Evolutionary conservation across 495 filamentous ascomycete species (phyloP).

Genomic region (Aspergillus heteromorphus): DNA sequence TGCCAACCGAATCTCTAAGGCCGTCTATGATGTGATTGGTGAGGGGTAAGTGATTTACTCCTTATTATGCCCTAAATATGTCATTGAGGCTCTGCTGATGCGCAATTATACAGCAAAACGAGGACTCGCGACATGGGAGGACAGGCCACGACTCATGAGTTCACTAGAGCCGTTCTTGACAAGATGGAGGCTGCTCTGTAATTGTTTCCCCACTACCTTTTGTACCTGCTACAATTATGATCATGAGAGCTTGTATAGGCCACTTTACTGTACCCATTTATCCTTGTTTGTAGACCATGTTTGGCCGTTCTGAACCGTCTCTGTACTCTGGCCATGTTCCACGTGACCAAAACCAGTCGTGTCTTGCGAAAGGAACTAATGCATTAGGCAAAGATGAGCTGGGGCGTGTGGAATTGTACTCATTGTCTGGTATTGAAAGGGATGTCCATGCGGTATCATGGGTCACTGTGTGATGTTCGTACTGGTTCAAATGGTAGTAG

Average conservation of each 20-base stretch:
- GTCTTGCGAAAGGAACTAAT: slow-evolving; percentile 19
- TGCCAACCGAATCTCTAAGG: slow-evolving; percentile 95
- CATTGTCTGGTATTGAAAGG: slow-evolving; percentile 12
- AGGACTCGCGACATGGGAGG: slow-evolving; percentile 96
- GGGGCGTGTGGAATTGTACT: slow-evolving; percentile 21
- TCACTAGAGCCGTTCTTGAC: slow-evolving; percentile 85
- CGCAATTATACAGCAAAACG: slow-evolving; percentile 51
- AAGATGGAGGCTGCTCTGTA: slow-evolving; percentile 74
- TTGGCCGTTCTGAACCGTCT: slow-evolving; percentile 12
- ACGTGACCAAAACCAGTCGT: slow-evolving; percentile 24
- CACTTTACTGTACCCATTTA: slow-evolving; percentile 6
- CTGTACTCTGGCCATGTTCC: slow-evolving; percentile 31
- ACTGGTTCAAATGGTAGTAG: background rate
- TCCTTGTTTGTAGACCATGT: slow-evolving; percentile 3
- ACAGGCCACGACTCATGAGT: slow-evolving; percentile 81
- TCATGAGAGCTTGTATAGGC: slow-evolving; percentile 16
- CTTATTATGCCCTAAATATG: slow-evolving; percentile 22
- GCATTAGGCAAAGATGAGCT: slow-evolving; percentile 24
- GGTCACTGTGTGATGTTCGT: background rate
- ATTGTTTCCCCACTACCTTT: slow-evolving; percentile 14
- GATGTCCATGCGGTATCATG: slow-evolving; percentile 1
- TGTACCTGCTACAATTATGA: slow-evolving; percentile 20
- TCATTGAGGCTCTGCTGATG: slow-evolving; percentile 15
- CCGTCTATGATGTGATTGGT: slow-evolving; percentile 91
- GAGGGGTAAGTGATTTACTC: slow-evolving; percentile 70